Conservation (phyloP, 306 rosid genomes). For the Cucumis hystrix region DNA sequence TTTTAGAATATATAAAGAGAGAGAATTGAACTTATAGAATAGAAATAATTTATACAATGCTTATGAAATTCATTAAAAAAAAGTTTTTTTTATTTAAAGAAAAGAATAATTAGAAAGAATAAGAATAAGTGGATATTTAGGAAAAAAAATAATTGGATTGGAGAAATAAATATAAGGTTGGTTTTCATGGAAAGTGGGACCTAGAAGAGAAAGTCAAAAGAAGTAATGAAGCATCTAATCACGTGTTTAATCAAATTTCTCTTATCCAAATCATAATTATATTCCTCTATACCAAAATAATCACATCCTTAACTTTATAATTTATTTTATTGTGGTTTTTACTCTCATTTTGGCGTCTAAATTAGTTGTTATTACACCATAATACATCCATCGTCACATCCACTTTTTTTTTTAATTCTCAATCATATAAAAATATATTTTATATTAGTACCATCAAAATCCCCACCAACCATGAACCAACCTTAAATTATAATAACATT, state of each 20-base stretch:
- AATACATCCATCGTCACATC: not conserved
- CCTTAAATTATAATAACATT: not conserved
- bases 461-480: not conserved
- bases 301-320: not conserved
- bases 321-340: not conserved
- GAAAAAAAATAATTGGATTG: not conserved
- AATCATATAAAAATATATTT: not conserved
- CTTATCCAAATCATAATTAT: not conserved
- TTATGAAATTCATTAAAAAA: no score
- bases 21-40: no score
- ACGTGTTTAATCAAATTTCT: not conserved
- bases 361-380: not conserved
- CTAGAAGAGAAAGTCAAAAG: not conserved
- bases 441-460: not conserved
- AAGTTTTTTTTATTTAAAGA: no score
- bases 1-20: no score
- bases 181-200: not conserved
- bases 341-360: not conserved
- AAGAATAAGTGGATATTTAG: not conserved
- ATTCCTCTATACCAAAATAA: not conserved
- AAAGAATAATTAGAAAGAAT: no score
- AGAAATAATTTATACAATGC: no score
- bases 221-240: constrained; percentile 1
- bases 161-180: not conserved
- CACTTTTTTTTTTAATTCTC: not conserved